Percentiles rank a stretch among this genome's conserved stretches.
Conservation (phyloP, 2,329 filamentous ascomycete species). For the Immersiporthe knoxdaviesiana region DNA sequence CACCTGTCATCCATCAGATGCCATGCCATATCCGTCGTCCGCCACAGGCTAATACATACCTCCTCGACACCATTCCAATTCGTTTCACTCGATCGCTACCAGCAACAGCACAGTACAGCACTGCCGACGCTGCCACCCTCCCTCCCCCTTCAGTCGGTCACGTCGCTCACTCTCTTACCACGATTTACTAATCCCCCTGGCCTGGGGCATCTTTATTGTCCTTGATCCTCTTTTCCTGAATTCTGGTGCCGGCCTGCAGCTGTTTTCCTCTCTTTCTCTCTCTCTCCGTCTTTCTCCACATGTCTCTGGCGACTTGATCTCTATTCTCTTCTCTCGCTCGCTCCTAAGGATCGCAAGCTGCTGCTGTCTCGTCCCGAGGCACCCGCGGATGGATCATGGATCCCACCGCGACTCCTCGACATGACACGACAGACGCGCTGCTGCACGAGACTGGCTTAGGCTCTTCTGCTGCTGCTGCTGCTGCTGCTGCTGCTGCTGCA, state of each 20-base stretch:
- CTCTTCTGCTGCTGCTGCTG: not conserved
- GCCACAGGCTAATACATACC: not conserved
- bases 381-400: slow-evolving; percentile 13
- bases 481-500: slow-evolving; percentile 7
- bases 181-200: not conserved
- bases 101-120: not conserved
- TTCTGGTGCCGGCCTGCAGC: not conserved
- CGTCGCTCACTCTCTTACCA: slow-evolving; percentile 1
- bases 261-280: not conserved
- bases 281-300: not conserved
- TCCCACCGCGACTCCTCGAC: slow-evolving; percentile 8
- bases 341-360: no score
- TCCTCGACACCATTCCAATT: not conserved
- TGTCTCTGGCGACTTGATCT: not conserved
- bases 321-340: not conserved
- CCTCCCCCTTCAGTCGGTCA: not conserved
- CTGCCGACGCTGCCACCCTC: not conserved
- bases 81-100: not conserved
- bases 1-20: not conserved
- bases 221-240: not conserved
- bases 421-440: slow-evolving; percentile 15
- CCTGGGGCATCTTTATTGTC: no score
- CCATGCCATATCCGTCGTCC: slow-evolving; percentile 3
- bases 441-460: slow-evolving; percentile 8
- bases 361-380: not conserved